Percentiles rank a stretch among this genome's conserved stretches.
phyloP scores from a whole-genome alignment of 345 rosid genomes.

The Eucalyptus cladocalyx region DNA sequence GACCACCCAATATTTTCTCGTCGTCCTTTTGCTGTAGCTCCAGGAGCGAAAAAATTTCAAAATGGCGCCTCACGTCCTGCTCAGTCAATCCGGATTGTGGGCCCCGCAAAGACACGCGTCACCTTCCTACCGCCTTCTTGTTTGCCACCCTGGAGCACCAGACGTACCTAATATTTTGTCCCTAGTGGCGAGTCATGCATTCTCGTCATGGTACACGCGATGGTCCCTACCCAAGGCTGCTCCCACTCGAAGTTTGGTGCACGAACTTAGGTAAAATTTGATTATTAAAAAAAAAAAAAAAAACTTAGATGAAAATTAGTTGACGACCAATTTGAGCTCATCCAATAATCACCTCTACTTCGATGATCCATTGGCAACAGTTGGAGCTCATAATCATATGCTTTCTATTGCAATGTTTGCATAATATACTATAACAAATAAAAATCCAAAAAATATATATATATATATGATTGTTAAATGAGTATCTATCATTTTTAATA shows the following conservation, averaged over 20 bases:
- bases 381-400: not conserved
- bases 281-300: too few species aligned
- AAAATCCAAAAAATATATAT: not conserved
- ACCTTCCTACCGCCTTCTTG: too few species aligned
- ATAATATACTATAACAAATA: not conserved
- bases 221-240: not conserved
- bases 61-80: too few species aligned
- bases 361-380: not conserved
- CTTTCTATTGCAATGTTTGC: not conserved
- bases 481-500: not conserved
- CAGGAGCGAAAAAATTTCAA: too few species aligned
- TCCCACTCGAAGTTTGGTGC: not conserved
- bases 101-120: too few species aligned
- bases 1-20: too few species aligned
- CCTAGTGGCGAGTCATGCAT: not conserved
- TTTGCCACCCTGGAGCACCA: too few species aligned
- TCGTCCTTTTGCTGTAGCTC: too few species aligned
- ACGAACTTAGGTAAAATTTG: not conserved
- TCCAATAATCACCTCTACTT: not conserved
- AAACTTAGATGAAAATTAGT: not conserved
- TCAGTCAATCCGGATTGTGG: too few species aligned
- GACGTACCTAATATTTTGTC: too few species aligned
- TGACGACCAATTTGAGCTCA: not conserved
- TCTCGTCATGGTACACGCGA: rapidly evolving
- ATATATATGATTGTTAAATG: not conserved